These are phyloP conservation scores for Rhinocladiella mackenziei DNA, from an alignment of 2,329 filamentous ascomycete genomes.

Conservation along the genomic window DNA sequence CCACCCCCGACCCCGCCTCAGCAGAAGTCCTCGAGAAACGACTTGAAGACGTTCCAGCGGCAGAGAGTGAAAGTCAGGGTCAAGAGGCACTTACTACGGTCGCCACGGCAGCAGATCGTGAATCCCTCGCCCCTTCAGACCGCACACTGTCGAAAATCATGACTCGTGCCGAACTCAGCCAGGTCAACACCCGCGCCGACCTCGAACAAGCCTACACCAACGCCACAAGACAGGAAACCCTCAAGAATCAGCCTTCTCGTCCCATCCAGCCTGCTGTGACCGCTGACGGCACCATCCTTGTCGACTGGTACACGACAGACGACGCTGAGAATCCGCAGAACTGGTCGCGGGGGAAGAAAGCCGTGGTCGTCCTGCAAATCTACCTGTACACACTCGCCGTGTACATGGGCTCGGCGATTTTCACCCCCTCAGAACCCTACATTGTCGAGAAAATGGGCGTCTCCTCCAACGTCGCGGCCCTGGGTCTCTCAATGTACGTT, in stretches of 20 bases:
- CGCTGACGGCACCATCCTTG: no score
- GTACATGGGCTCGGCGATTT: constrained; percentile 29
- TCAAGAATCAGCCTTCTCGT: no score
- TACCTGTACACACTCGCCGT: constrained; percentile 30
- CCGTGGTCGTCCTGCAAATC: constrained; percentile 27
- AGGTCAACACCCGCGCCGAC: no score
- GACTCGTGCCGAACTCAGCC: no score
- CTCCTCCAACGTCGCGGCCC: constrained; percentile 18
- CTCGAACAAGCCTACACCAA: no score
- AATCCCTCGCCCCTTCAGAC: no score
- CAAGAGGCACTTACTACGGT: constrained; percentile 12
- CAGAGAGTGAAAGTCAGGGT: no score
- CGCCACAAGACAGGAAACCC: no score
- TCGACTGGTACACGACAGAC: no score
- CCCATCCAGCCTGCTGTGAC: no score
- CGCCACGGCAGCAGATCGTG: constrained; percentile 19
- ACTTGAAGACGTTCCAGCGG: constrained; percentile 11
- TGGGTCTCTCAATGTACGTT: constrained; percentile 29
- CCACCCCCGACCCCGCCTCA: constrained; percentile 6
- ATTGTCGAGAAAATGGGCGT: constrained; percentile 25
- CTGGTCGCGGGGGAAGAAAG: constrained; percentile 29
- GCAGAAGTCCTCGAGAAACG: constrained; percentile 19
- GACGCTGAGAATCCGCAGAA: constrained; percentile 33
- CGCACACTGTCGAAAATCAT: no score
- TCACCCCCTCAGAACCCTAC: constrained; percentile 25